phyloP scores from a whole-genome alignment of 441 rosid genomes.

The Gossypium gossypioides region DNA sequence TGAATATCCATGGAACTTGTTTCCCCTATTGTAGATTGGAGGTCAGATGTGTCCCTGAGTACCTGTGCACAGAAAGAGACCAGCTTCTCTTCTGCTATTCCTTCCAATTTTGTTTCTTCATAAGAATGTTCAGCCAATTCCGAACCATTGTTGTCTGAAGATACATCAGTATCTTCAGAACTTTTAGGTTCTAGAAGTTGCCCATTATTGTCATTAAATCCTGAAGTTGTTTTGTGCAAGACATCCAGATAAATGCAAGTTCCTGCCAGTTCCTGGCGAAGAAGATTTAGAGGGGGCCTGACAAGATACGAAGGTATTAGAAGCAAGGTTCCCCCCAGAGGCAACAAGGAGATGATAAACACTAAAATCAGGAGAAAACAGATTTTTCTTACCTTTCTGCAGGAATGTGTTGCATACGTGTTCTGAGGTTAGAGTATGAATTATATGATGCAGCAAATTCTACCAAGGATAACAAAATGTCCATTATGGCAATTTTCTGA shows the following conservation, averaged over 20 bases:
- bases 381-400: conserved; percentile 55
- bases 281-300: conserved; percentile 93
- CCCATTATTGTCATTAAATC: conserved; percentile 19
- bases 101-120: conserved; percentile 49
- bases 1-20: conserved; percentile 80
- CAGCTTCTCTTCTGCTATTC: conserved; percentile 77
- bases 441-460: conserved; percentile 93
- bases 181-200: conserved; percentile 25
- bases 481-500: conserved; percentile 85
- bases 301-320: conserved; percentile 14
- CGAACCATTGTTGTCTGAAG: conserved; percentile 19
- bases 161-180: conserved; percentile 15
- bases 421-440: conserved; percentile 76
- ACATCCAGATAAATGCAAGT: conserved; percentile 78
- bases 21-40: conserved; percentile 73
- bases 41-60: conserved; percentile 75
- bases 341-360: background rate
- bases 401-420: conserved; percentile 75
- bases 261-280: conserved; percentile 89
- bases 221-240: conserved; percentile 76
- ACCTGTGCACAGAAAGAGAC: conserved; percentile 86
- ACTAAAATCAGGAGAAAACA: background rate
- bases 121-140: background rate
- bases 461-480: conserved; percentile 65
- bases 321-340: background rate